Percentiles rank a stretch among this genome's conserved stretches.
These are phyloP conservation scores for Zygoascus bituminiphila DNA, from an alignment of 805 yeast genomes.

Conservation along the genomic window DNA sequence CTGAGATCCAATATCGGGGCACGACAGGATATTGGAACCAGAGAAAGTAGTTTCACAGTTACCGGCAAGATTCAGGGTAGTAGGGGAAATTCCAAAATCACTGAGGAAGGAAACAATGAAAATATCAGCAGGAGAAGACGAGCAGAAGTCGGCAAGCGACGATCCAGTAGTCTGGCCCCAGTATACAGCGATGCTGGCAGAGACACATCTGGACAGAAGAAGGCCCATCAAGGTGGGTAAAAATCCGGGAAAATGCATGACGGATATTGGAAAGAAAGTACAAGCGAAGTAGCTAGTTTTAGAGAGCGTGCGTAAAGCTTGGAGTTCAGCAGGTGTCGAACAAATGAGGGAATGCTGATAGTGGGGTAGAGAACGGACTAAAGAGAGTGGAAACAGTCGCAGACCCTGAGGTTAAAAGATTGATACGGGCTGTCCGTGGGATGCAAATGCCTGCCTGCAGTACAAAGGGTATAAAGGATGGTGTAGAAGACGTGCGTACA, in stretches of 20 bases:
- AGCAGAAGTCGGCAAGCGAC: conserved; percentile 51
- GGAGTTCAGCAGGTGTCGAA: too few species aligned
- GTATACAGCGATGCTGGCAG: conserved; percentile 47
- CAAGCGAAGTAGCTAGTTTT: too few species aligned
- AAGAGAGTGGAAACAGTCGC: too few species aligned
- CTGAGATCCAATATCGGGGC: conserved; percentile 47
- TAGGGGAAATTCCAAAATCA: conserved; percentile 39
- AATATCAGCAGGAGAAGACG: conserved; percentile 53
- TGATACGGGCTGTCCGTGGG: not conserved
- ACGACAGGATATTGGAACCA: conserved; percentile 37
- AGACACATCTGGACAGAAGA: not conserved
- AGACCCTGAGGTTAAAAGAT: too few species aligned
- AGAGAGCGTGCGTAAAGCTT: too few species aligned
- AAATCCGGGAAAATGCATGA: not conserved
- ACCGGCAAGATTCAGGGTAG: conserved; percentile 11
- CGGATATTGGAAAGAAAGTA: not conserved
- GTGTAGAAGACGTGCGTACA: not conserved
- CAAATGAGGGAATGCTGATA: too few species aligned
- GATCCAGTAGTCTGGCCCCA: conserved; percentile 77
- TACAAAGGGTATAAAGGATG: not conserved
- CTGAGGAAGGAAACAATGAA: conserved; percentile 59
- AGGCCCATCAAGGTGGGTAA: not conserved
- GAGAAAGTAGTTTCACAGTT: conserved; percentile 18
- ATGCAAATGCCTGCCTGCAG: not conserved
- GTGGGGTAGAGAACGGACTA: too few species aligned